These are phyloP conservation scores for Thielaviopsis punctulata DNA, from an alignment of 2,329 filamentous ascomycete genomes.

Conservation along the genomic window DNA sequence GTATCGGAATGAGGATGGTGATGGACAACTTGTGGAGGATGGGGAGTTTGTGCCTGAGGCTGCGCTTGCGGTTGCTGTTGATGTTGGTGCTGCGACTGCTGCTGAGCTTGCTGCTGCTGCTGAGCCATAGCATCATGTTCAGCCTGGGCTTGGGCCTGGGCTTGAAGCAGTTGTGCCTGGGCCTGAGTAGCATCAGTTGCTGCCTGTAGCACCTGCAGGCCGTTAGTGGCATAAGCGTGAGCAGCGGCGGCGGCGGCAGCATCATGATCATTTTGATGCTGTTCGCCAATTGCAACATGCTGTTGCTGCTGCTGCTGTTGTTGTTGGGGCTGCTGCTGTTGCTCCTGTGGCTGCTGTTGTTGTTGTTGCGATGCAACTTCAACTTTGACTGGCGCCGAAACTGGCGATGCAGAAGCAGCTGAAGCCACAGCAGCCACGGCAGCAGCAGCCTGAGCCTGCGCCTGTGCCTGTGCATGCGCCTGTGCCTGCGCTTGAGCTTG, in stretches of 20 bases:
- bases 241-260: conserved; percentile 14
- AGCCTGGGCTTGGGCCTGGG: conserved; percentile 17
- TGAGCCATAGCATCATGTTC: conserved; percentile 1
- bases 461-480: conserved; percentile 5
- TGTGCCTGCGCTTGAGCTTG: too few species aligned
- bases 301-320: not conserved
- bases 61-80: conserved; percentile 1
- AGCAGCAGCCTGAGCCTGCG: conserved; percentile 1
- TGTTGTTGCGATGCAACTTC: not conserved
- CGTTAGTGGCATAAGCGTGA: conserved; percentile 29
- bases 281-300: not conserved
- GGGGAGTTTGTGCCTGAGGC: not conserved
- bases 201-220: conserved; percentile 28
- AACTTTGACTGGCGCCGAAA: not conserved
- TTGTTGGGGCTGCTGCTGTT: not conserved
- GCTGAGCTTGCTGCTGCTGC: conserved; percentile 14
- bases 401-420: not conserved
- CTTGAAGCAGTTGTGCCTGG: conserved; percentile 23
- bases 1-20: conserved; percentile 4
- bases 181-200: conserved; percentile 29
- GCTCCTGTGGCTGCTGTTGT: not conserved
- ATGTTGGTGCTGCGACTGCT: conserved; percentile 9
- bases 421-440: conserved; percentile 1
- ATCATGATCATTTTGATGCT: conserved; percentile 4
- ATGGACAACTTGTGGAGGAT: not conserved